A percentile compares a stretch with the other conserved stretches of the same genome.
Conservation (phyloP, 2,329 filamentous ascomycete genomes). For the Pestalotiopsis sp. region DNA sequence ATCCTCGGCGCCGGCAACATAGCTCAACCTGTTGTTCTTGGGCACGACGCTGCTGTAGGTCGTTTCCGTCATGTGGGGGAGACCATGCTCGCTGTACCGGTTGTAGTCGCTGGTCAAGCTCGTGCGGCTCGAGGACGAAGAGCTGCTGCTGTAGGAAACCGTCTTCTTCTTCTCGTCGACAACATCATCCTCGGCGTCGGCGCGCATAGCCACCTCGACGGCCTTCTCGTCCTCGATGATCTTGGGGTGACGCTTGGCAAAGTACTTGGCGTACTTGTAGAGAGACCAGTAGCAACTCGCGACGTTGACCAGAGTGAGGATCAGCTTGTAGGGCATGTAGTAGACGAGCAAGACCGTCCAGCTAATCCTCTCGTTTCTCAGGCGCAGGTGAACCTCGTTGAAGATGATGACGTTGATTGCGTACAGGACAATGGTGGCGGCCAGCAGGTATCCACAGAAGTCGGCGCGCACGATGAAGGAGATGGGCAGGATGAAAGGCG, state of each 20-base stretch:
- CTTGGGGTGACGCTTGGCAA: conserved; percentile 48
- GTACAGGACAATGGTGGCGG: conserved; percentile 43
- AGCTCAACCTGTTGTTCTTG: conserved; percentile 5
- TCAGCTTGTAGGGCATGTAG: conserved; percentile 47
- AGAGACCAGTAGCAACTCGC: conserved; percentile 41
- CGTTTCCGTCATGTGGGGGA: not conserved
- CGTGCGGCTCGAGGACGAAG: not conserved
- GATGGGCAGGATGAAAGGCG: conserved; percentile 48
- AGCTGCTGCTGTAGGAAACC: not conserved
- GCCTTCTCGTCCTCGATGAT: conserved; percentile 44
- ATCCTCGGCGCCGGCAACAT: not conserved
- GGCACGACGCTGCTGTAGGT: not conserved
- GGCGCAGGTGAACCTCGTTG: conserved; percentile 49
- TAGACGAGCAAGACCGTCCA: conserved; percentile 40
- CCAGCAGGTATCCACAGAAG: conserved; percentile 41
- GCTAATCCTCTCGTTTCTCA: conserved; percentile 44
- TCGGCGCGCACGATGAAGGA: conserved; percentile 41
- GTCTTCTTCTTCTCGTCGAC: conserved; percentile 4
- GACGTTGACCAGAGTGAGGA: conserved; percentile 47
- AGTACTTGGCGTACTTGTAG: conserved; percentile 48
- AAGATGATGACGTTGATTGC: conserved; percentile 46
- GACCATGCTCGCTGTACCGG: not conserved
- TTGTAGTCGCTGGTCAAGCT: not conserved
- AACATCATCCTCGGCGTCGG: conserved; percentile 18
- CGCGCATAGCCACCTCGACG: conserved; percentile 21